phyloP scores from a whole-genome alignment of 2,329 filamentous ascomycete species.

The Cytospora schulzeri region DNA sequence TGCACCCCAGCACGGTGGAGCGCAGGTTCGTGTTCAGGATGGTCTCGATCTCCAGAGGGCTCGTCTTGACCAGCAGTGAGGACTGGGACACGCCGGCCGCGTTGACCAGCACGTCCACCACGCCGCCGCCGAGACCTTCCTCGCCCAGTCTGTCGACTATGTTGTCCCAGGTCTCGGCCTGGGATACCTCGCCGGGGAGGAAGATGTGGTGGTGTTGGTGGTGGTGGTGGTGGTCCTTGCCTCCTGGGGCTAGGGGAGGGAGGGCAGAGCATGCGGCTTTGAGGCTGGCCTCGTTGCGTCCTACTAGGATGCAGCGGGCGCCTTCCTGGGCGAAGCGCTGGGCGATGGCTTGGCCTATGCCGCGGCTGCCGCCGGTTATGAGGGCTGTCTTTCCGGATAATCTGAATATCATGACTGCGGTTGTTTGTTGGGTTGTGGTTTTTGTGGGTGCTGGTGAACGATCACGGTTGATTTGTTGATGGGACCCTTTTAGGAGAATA shows the following conservation, averaged over 20 bases:
- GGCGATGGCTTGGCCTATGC: conserved; percentile 71
- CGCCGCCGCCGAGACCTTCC: background rate
- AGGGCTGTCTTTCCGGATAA: conserved; percentile 56
- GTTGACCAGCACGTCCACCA: conserved; percentile 71
- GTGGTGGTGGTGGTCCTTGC: conserved; percentile 31
- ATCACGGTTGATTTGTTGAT: background rate
- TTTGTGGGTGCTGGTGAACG: conserved; percentile 18
- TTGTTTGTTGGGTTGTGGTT: background rate
- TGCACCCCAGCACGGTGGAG: conserved; percentile 65
- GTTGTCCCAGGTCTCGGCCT: conserved; percentile 28
- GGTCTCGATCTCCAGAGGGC: conserved; percentile 51
- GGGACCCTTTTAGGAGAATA: too few species aligned
- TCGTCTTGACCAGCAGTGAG: conserved; percentile 61
- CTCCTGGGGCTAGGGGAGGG: too few species aligned
- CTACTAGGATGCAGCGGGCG: conserved; percentile 62
- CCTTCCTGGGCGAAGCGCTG: conserved; percentile 65
- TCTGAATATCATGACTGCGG: conserved; percentile 35
- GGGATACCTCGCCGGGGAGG: conserved; percentile 31
- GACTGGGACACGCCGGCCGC: conserved; percentile 74
- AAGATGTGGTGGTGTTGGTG: conserved; percentile 10
- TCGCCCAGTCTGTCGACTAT: conserved; percentile 16
- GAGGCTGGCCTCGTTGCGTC: conserved; percentile 54
- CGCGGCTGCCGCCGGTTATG: conserved; percentile 70
- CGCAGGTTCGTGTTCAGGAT: conserved; percentile 72
- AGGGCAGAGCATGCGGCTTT: conserved; percentile 35